Percentiles rank a stretch among this genome's conserved stretches.
Evolutionary conservation across 2,329 filamentous ascomycete genomes (phyloP).

Genomic region (Aspergillus pseudotamarii): DNA sequence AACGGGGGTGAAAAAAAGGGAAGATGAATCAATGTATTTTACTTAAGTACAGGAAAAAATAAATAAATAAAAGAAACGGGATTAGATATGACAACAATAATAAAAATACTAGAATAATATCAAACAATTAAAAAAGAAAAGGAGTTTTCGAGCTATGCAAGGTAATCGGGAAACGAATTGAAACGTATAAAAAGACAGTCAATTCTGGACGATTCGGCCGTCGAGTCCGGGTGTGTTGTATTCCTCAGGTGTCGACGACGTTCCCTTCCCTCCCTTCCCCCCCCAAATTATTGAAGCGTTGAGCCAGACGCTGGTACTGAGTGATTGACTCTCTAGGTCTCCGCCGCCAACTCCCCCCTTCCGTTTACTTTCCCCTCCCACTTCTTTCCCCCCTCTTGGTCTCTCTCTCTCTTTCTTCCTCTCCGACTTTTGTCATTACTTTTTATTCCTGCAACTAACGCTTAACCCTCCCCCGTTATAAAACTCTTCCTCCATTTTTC

Average conservation of each 20-base stretch:
- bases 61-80: neutral
- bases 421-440: constrained; percentile 14
- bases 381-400: constrained; percentile 18
- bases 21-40: neutral
- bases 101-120: neutral
- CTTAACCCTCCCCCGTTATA: constrained; percentile 4
- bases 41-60: neutral
- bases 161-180: neutral
- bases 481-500: constrained; percentile 15
- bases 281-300: constrained; percentile 1
- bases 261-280: constrained; percentile 9
- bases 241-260: constrained; percentile 8
- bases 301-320: neutral
- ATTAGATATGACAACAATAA: neutral
- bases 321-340: constrained; percentile 16
- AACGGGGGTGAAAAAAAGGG: neutral
- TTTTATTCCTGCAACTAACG: constrained; percentile 1
- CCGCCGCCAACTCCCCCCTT: constrained; percentile 2
- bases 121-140: neutral
- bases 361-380: constrained; percentile 22
- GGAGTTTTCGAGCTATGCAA: neutral
- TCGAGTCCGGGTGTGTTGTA: neutral
- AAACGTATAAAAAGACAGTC: neutral
- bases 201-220: neutral
- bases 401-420: constrained; percentile 17